A percentile compares a stretch with the other conserved stretches of the same genome.
These are phyloP conservation scores for Arachis stenosperma DNA, from an alignment of 306 rosid species.

Conservation along the genomic window DNA sequence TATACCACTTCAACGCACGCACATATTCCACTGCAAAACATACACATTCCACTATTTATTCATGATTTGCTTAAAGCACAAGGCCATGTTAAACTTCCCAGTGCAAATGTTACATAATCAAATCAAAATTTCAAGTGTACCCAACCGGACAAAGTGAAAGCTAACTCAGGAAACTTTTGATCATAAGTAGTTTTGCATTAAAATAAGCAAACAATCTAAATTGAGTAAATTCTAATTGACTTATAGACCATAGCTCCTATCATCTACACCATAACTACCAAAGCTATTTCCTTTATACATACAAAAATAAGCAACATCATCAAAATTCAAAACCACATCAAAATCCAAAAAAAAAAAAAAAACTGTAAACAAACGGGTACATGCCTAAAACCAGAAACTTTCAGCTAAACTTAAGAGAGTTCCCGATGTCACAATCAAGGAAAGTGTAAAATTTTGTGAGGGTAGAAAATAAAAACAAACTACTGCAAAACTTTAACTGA, in stretches of 20 bases:
- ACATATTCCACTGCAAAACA: not conserved
- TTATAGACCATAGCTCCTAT: slow-evolving; percentile 13
- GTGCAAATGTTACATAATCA: not conserved
- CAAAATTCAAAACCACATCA: not conserved
- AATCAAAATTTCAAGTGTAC: not conserved
- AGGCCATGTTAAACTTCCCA: slow-evolving; percentile 8
- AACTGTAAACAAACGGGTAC: no score
- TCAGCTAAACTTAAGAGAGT: slow-evolving; percentile 10
- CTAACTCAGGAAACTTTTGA: not conserved
- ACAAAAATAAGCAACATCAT: not conserved
- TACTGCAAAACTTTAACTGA: not conserved
- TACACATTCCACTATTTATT: not conserved
- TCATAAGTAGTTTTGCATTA: not conserved
- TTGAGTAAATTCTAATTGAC: not conserved
- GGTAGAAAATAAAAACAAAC: not conserved
- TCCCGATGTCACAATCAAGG: not conserved
- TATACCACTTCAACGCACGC: not conserved
- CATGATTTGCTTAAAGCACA: not conserved
- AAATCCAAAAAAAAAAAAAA: no score
- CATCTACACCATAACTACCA: not conserved
- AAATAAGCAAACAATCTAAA: not conserved
- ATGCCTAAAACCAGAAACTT: slow-evolving; percentile 1
- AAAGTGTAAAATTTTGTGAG: not conserved
- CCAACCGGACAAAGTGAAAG: not conserved
- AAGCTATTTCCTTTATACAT: not conserved